Evolutionary conservation across 345 rosid species (phyloP).

Genomic region (Orychophragmus violaceus): DNA sequence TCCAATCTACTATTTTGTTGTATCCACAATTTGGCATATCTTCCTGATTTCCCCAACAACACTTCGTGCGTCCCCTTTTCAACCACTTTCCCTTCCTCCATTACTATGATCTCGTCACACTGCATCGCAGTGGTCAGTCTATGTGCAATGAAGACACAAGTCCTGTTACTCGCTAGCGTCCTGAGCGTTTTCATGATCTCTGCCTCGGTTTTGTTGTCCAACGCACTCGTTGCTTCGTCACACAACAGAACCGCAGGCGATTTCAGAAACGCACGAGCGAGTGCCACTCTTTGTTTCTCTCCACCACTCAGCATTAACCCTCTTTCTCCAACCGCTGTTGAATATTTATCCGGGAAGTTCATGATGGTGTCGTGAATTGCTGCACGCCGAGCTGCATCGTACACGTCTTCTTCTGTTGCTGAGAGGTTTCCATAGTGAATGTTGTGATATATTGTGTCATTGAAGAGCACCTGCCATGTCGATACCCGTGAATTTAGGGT

Average conservation of each 20-base stretch:
- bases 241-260: conserved; percentile 76
- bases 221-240: conserved; percentile 96
- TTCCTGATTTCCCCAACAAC: conserved; percentile 58
- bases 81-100: conserved; percentile 84
- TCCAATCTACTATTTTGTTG: conserved; percentile 65
- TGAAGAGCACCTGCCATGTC: conserved; percentile 74
- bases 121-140: conserved; percentile 99
- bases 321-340: conserved; percentile 86
- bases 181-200: conserved; percentile 75
- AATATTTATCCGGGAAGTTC: conserved; percentile 78
- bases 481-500: no score
- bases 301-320: conserved; percentile 97
- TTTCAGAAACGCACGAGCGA: conserved; percentile 90
- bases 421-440: conserved; percentile 87
- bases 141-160: conserved; percentile 86
- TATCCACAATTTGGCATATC: conserved; percentile 83
- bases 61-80: conserved; percentile 81
- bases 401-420: conserved; percentile 82
- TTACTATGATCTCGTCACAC: conserved; percentile 91
- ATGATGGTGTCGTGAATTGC: conserved; percentile 83
- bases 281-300: conserved; percentile 94
- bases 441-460: conserved; percentile 88
- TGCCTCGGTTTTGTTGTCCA: conserved; percentile 92
- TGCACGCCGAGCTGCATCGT: conserved; percentile 78
- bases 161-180: conserved; percentile 68